phyloP scores from a whole-genome alignment of 2,329 filamentous ascomycete genomes.

The Biscogniauxia sp. region DNA sequence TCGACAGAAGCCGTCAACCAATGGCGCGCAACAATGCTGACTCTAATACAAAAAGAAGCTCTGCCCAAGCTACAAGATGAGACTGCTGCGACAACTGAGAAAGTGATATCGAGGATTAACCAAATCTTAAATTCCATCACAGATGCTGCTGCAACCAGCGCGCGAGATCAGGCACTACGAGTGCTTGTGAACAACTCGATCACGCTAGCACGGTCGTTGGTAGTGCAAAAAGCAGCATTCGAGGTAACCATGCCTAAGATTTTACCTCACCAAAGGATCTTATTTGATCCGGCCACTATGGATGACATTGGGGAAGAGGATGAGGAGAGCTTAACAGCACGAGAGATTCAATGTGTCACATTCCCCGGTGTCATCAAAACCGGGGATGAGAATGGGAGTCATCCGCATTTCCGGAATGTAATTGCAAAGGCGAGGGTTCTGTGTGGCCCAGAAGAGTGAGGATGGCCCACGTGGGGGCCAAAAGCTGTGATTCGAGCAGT shows the following conservation, averaged over 20 bases:
- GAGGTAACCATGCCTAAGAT: constrained; percentile 54
- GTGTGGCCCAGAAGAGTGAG: constrained; percentile 51
- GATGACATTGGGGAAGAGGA: constrained; percentile 64
- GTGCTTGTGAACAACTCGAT: constrained; percentile 52
- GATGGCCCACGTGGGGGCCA: constrained; percentile 7
- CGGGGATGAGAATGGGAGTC: constrained; percentile 62
- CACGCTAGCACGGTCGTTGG: constrained; percentile 54
- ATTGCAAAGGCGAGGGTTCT: constrained; percentile 66
- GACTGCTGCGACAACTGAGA: constrained; percentile 42
- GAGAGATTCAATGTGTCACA: constrained; percentile 60
- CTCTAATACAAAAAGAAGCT: constrained; percentile 55
- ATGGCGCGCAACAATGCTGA: constrained; percentile 65
- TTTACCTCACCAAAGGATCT: constrained; percentile 49
- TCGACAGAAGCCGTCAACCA: constrained; percentile 57
- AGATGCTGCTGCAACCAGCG: constrained; percentile 37
- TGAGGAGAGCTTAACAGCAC: constrained; percentile 50
- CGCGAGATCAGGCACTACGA: constrained; percentile 52
- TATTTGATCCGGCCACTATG: constrained; percentile 61
- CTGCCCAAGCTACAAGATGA: constrained; percentile 44
- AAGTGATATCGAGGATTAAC: constrained; percentile 47
- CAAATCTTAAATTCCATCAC: constrained; percentile 50
- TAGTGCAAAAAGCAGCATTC: constrained; percentile 58
- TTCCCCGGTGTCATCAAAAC: constrained; percentile 64
- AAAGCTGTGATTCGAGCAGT: constrained; percentile 23
- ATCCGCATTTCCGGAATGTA: constrained; percentile 60